Base-by-base conservation (phyloP, 2,329 filamentous ascomycete species). In the Penicillium sp. region DNA sequence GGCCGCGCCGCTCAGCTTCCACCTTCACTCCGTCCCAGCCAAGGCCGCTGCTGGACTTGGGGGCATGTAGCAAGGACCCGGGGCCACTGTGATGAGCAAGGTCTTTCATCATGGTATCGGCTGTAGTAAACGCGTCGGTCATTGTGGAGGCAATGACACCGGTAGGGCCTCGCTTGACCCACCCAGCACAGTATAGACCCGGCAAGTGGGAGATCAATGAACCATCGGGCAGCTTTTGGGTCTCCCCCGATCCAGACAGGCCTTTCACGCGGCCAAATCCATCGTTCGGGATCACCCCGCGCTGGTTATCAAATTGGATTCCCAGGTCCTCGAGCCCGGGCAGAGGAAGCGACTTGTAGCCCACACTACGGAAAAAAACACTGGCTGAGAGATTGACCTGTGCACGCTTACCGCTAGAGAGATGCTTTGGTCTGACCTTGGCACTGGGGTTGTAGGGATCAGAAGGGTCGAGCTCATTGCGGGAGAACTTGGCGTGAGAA, bases 111-210 rank as follows among this genome's bases (percentile, higher is more conserved):
- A 98, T 86, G 2, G 84, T 81, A 60, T 96, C 90, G 1, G 83
- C 93, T 1, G 89, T 95, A 7, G 79, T 77, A 57, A 97, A 98
- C 0, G 93, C 91, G 63, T 98, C 93, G 44, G 85, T 80, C 88
- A 98, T 94, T 0, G 93, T 98, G 19, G 84, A 89, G 1, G 91
- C 91, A 62, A 98, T 98, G 3, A 97, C 90, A 2, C 93, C 93
- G 0, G 89, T 96, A 0, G 93, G 91, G 0, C 93, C 93, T 23
- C 85, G 80, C 70, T 97, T 97, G 7, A 96, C 89, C 93, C 93
- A 98, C 0, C 93, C 93, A 11, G 91, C 86, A 51, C 89, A 94
- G 68, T 98, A 98, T 18, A 95, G 66, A 0, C 91, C 88, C 0
- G 83, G 80, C 0, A 86, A 57, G 62, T 78, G 59, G 50, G 71